Conservation (phyloP, 2,329 filamentous ascomycete genomes). For the Colletotrichum orbiculare region DNA sequence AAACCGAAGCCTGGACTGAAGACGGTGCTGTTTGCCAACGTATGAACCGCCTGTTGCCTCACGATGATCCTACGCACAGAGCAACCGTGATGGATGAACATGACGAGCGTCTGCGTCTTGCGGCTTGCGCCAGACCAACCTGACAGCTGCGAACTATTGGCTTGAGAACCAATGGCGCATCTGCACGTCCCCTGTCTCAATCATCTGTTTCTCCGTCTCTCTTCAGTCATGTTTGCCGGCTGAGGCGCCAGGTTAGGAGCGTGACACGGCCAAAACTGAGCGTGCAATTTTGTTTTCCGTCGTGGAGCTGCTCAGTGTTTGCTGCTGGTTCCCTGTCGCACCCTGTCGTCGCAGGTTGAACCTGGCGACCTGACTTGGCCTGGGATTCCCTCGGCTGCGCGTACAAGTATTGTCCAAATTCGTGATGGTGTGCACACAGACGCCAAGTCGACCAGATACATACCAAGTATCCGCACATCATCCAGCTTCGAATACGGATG, state of each 20-base stretch:
- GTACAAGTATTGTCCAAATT: neutral
- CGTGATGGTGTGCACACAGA: conserved; percentile 28
- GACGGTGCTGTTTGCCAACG: conserved; percentile 15
- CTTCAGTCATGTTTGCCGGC: conserved; percentile 1
- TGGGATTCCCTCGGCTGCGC: conserved; percentile 22
- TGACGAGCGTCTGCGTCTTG: neutral
- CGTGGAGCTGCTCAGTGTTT: neutral
- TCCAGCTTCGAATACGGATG: too few species aligned
- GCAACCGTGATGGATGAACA: neutral
- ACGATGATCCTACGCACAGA: neutral
- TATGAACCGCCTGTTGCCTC: conserved; percentile 12
- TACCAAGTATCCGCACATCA: conserved; percentile 13
- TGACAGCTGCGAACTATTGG: conserved; percentile 27
- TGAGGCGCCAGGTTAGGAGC: conserved; percentile 12
- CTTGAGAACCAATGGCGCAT: conserved; percentile 6
- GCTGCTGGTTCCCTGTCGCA: conserved; percentile 12
- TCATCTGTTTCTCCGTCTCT: neutral
- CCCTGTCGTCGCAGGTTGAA: neutral
- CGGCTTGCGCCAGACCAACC: conserved; percentile 8
- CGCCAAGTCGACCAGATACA: conserved; percentile 27
- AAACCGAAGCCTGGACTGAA: neutral
- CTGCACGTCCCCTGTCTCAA: conserved; percentile 23
- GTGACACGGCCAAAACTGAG: conserved; percentile 2
- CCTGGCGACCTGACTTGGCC: conserved; percentile 10
- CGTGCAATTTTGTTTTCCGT: conserved; percentile 20